Evolutionary conservation across 2,329 filamentous ascomycete genomes (phyloP).

Genomic region (Ascocoryne sarcoides): DNA sequence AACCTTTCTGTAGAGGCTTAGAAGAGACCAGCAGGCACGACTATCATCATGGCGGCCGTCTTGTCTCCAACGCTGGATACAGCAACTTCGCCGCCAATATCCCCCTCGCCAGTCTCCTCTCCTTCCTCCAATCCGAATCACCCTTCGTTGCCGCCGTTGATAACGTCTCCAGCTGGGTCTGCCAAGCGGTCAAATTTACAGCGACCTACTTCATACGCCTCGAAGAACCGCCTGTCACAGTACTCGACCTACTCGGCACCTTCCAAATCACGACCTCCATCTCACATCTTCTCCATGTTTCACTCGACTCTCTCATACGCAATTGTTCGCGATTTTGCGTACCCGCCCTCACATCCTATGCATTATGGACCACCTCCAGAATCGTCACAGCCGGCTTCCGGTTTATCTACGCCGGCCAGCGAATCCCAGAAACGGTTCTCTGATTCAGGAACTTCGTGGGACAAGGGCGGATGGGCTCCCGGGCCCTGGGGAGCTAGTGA

Average conservation of each 20-base stretch:
- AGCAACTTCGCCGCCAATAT: constrained; percentile 41
- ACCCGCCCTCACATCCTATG: constrained; percentile 70
- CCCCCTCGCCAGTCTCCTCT: constrained; percentile 41
- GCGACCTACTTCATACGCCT: constrained; percentile 65
- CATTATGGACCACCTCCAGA: constrained; percentile 90
- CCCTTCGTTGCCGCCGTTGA: constrained; percentile 45
- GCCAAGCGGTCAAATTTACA: constrained; percentile 47
- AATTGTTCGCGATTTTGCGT: constrained; percentile 94
- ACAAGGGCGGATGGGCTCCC: constrained; percentile 52
- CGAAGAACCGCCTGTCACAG: constrained; percentile 74
- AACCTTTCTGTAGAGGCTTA: neutral
- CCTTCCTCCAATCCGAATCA: constrained; percentile 40
- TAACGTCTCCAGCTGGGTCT: constrained; percentile 42
- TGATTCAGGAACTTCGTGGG: constrained; percentile 70
- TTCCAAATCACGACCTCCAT: constrained; percentile 67
- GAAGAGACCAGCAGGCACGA: no score
- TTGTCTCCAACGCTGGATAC: constrained; percentile 42
- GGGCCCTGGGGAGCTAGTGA: constrained; percentile 31
- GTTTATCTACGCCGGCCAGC: constrained; percentile 75
- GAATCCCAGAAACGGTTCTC: constrained; percentile 70
- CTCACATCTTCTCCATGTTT: constrained; percentile 74
- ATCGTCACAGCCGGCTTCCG: constrained; percentile 59
- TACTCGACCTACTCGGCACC: constrained; percentile 65
- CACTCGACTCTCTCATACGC: constrained; percentile 81
- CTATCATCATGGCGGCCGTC: constrained; percentile 33